Base-by-base conservation (phyloP, 2,329 filamentous ascomycete genomes). In the Trichoderma atroviride region DNA sequence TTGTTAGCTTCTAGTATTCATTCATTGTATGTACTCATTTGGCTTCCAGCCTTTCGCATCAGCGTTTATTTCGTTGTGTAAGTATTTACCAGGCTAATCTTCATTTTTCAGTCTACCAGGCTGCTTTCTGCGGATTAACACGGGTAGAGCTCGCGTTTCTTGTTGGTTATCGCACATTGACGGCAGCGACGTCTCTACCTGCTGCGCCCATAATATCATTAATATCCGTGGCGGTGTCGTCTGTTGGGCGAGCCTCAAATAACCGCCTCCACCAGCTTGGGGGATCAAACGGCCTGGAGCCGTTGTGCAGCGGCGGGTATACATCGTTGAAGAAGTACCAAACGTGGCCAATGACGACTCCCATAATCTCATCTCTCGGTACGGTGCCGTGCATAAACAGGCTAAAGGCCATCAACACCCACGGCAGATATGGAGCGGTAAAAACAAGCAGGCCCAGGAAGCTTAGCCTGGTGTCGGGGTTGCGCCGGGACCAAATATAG, bases 321-420 rank as follows among this genome's bases (percentile, higher is more conserved):
- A 99, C 94, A 79, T 99, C 96, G 70, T 90, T 92, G 80, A 98
- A 97, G 83, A 97, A 99, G 80, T 98, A 99, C 91, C 94, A 98
- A 52, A 98, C 86, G 81, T 99, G 96, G 11, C 96, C 96, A 50
- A 98, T 94, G 11, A 96, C 89, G 19, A 97, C 93, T 4, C 96
- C 96, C 83, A 96, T 93, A 72, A 99, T 91, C 83, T 99, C 96
- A 79, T 98, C 96, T 81, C 96, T 97, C 4, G 96, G 96, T 53
- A 98, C 86, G 5, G 87, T 91, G 7, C 93, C 93, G 78, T 98
- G 94, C 78, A 98, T 86, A n/a, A 97, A 86, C 57, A 98, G 84
- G 76, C 92, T 96, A 81, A 99, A 97, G 0, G 87, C 91, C 87
- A 98, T 94, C 76, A 99, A 81, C 3, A 99, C 95, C 94, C 95